These are phyloP conservation scores for Melanopsichium pennsylvanicum DNA, from an alignment of 1,284 basidiomycete species.

Conservation along the genomic window DNA sequence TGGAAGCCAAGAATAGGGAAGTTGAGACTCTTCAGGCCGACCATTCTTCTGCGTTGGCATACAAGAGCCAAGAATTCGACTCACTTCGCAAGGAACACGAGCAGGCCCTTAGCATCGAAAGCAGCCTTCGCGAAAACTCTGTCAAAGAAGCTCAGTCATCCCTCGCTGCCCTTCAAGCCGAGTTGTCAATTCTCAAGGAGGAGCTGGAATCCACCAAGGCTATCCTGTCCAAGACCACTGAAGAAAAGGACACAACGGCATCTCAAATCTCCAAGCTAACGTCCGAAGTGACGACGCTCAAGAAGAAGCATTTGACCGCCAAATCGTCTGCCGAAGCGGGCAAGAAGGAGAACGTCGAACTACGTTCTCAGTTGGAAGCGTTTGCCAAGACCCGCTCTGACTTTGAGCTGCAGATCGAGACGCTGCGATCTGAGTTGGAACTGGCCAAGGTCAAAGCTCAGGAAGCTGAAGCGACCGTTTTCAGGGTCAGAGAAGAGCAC, in stretches of 20 bases:
- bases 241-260: conserved; percentile 3
- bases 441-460: conserved; percentile 1
- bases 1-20: conserved; percentile 3
- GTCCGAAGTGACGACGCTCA: conserved; percentile 20
- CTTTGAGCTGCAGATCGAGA: conserved; percentile 13
- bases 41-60: conserved; percentile 9
- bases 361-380: conserved; percentile 9
- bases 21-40: conserved; percentile 5
- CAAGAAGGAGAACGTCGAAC: conserved; percentile 43
- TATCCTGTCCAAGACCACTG: neutral
- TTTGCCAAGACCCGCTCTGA: conserved; percentile 1
- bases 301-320: conserved; percentile 48
- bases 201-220: conserved; percentile 11
- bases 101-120: conserved; percentile 9
- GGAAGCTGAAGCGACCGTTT: conserved; percentile 11
- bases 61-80: conserved; percentile 11
- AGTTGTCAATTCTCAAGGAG: conserved; percentile 4
- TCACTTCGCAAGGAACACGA: conserved; percentile 7
- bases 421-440: conserved; percentile 27
- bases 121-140: conserved; percentile 6
- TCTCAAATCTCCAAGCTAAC: conserved; percentile 24
- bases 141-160: conserved; percentile 11
- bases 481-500: conserved; percentile 2
- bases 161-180: conserved; percentile 1
- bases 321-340: conserved; percentile 36